Evolutionary conservation across 148 eudicot genomes (phyloP).

Genomic region (Oxyria digyna): DNA sequence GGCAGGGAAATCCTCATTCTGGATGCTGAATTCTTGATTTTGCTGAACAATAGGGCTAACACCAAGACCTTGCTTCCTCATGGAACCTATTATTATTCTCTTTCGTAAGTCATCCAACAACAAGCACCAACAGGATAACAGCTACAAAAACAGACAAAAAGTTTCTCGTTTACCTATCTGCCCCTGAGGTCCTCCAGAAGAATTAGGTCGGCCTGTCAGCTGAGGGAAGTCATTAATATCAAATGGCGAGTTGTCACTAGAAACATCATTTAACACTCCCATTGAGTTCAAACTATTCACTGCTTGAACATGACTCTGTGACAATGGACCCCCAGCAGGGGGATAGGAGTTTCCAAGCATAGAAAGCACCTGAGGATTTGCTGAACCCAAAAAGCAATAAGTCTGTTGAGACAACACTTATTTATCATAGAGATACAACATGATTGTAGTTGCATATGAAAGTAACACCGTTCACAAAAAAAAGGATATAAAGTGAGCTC

Average conservation of each 20-base stretch:
- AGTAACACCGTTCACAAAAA: not conserved
- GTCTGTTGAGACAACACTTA: not conserved
- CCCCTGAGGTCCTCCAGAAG: slow-evolving; percentile 97
- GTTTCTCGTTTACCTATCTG: slow-evolving; percentile 46
- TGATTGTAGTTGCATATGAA: not conserved
- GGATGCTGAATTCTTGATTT: slow-evolving; percentile 97
- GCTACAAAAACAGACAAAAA: not conserved
- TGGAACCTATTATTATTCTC: slow-evolving; percentile 53
- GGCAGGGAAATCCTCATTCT: slow-evolving; percentile 98
- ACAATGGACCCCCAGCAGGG: slow-evolving; percentile 60
- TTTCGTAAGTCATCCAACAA: slow-evolving; percentile 12
- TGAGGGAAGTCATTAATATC: slow-evolving; percentile 96
- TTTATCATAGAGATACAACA: not conserved
- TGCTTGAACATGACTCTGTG: slow-evolving; percentile 74
- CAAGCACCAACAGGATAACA: not conserved
- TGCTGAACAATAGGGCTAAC: slow-evolving; percentile 93
- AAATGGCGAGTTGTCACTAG: slow-evolving; percentile 79
- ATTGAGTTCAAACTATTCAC: slow-evolving; percentile 63
- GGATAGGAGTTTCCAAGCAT: slow-evolving; percentile 87
- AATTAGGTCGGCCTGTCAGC: slow-evolving; percentile 77
- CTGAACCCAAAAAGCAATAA: slow-evolving; percentile 30
- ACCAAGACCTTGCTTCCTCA: slow-evolving; percentile 87
- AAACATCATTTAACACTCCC: slow-evolving; percentile 78
- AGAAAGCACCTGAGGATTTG: slow-evolving; percentile 82
- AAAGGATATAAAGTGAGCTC: not conserved